A percentile compares a stretch with the other conserved stretches of the same genome.
Conservation (phyloP, 2,329 filamentous ascomycete species). For the Cladosporium sp. region DNA sequence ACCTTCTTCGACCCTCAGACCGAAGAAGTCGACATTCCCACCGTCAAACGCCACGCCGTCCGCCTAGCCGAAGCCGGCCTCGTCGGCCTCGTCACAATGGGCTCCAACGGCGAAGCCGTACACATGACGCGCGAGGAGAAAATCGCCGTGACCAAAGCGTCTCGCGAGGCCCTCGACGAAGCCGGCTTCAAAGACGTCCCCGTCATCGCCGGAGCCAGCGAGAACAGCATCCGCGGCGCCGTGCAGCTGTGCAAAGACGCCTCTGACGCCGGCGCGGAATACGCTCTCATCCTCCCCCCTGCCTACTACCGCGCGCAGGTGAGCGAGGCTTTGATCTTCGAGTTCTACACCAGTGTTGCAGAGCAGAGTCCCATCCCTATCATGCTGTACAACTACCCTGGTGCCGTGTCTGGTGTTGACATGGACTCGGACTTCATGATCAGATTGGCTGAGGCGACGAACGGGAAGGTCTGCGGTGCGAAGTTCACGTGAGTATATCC, state of each 20-base stretch:
- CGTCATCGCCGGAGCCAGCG: conserved; percentile 77
- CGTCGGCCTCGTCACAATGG: conserved; percentile 79
- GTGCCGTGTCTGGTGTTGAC: conserved; percentile 80
- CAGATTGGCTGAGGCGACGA: conserved; percentile 71
- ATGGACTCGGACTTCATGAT: conserved; percentile 87
- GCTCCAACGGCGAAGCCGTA: conserved; percentile 85
- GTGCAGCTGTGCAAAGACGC: conserved; percentile 68
- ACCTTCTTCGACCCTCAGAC: conserved; percentile 83
- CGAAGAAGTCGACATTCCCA: conserved; percentile 76
- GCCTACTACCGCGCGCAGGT: conserved; percentile 78
- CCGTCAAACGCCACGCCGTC: conserved; percentile 75
- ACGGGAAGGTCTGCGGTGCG: conserved; percentile 68
- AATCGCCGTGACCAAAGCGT: conserved; percentile 68
- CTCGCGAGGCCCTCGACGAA: conserved; percentile 74
- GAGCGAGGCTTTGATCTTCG: conserved; percentile 67
- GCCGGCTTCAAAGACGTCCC: conserved; percentile 73
- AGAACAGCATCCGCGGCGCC: conserved; percentile 78
- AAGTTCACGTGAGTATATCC: conserved; percentile 79
- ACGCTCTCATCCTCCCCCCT: conserved; percentile 73
- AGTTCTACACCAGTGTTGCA: conserved; percentile 72
- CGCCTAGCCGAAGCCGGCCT: conserved; percentile 74
- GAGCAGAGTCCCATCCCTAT: conserved; percentile 72
- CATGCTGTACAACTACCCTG: conserved; percentile 87
- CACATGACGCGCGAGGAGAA: conserved; percentile 79
- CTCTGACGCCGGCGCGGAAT: conserved; percentile 68